phyloP scores from a whole-genome alignment of 148 eudicot genomes.

The Chenopodium album region DNA sequence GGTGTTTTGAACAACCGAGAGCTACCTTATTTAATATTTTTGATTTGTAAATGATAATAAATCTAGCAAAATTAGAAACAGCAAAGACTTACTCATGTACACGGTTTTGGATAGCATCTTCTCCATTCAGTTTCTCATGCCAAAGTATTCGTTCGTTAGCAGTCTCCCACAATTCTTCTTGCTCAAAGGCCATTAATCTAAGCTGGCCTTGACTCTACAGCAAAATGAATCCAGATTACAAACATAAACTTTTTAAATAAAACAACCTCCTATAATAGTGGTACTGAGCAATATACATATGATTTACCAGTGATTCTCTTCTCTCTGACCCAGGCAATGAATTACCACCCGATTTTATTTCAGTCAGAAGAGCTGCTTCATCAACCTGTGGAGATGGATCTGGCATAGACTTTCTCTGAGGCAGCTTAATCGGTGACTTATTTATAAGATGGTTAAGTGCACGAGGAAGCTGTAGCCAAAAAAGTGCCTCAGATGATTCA shows the following conservation, averaged over 20 bases:
- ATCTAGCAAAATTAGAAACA: neutral
- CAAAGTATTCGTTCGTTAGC: slow-evolving; percentile 87
- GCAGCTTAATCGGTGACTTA: slow-evolving; percentile 61
- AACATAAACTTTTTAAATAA: neutral
- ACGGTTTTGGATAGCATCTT: slow-evolving; percentile 90
- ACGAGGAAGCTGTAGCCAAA: slow-evolving; percentile 90
- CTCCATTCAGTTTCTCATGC: slow-evolving; percentile 94
- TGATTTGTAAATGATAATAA: neutral
- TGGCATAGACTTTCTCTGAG: slow-evolving; percentile 46
- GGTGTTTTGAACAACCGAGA: neutral
- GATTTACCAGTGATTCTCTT: slow-evolving; percentile 60
- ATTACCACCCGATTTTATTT: slow-evolving; percentile 76
- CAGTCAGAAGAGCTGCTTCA: slow-evolving; percentile 63
- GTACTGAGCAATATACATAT: neutral
- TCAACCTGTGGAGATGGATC: slow-evolving; percentile 55
- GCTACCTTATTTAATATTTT: neutral
- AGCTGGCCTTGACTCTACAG: slow-evolving; percentile 77
- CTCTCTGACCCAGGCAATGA: slow-evolving; percentile 52
- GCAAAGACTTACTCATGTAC: slow-evolving; percentile 81
- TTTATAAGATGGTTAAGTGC: slow-evolving; percentile 75
- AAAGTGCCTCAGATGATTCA: slow-evolving; percentile 85
- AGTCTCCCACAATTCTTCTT: slow-evolving; percentile 87
- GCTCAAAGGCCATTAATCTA: slow-evolving; percentile 88
- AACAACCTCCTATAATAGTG: slow-evolving; percentile 9
- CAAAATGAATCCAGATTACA: slow-evolving; percentile 20